Evolutionary conservation across 208 protist species (phyloP), one percentile per base, ranked within the genome.

Genomic region (Crithidia brevicula): DNA sequence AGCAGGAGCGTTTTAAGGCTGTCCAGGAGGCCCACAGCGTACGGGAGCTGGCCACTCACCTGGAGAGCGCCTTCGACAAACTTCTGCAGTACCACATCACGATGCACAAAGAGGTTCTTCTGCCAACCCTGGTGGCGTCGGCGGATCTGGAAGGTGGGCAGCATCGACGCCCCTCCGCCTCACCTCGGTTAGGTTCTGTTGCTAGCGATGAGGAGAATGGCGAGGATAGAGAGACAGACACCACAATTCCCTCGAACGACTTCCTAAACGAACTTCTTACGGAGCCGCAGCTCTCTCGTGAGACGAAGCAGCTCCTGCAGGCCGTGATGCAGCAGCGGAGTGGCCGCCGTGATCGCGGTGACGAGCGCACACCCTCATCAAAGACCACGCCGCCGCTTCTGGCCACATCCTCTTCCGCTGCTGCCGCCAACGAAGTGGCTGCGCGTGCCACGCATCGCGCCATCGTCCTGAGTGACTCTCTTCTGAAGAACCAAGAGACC

Each of bases 41-140:
- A 33, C 70, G 64, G 1, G 69, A 76, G 49, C 68, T 73, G 15
- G 53, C 58, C 25, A 72, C 45, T n/a, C 54, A 77, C 47, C 68
- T 91, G 5, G 82, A 92, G 46, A 25, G 27, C 5, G 61, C 80
- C 13, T 43, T 89, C 28, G 64, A 81, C 43, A 65, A 83, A 46
- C 52, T 92, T 38, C 71, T 92, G 15, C 59, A 75, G 13, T 89
- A 82, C 53, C 50, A 87, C 51, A 72, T 85, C 16, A 72, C 75
- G n/a, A 64, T 92, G 46, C 72, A 78, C 28, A 70, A 58, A 8
- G 76, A 89, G 28, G 78, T 92, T 15, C 31, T 92, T 22, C 34
- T 88, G 7, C 85, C 85, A 8, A 68, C 57, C 8, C 22, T 75
- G n/a, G 57, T 51, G 30, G 58, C 58, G 3, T 52, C 58, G 1